These are phyloP conservation scores for Chrysanthemum seticuspe DNA, from an alignment of 129 eudicot species.

Conservation along the genomic window DNA sequence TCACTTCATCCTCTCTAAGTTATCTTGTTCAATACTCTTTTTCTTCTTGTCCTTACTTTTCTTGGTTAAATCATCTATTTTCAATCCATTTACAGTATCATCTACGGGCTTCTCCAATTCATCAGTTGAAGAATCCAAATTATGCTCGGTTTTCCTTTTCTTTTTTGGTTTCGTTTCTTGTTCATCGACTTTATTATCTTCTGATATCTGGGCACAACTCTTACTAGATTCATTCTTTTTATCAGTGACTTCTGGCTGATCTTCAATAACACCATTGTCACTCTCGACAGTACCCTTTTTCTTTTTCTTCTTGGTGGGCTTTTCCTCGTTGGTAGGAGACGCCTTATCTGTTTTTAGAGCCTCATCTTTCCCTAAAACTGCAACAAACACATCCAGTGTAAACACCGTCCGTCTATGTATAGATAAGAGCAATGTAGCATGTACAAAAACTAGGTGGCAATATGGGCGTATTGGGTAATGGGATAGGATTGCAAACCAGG, in stretches of 20 bases:
- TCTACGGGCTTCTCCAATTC: slow-evolving; percentile 12
- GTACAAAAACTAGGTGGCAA: not conserved
- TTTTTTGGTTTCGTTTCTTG: slow-evolving; percentile 31
- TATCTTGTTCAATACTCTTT: not conserved
- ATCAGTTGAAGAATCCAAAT: slow-evolving; percentile 12
- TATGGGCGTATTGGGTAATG: not conserved
- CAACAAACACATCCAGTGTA: slow-evolving; percentile 15
- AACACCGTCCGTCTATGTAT: not conserved
- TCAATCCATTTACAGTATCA: slow-evolving; percentile 7
- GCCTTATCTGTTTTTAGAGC: slow-evolving; percentile 17
- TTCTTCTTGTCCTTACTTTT: not conserved
- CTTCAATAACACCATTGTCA: slow-evolving; percentile 17
- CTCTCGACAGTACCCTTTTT: slow-evolving; percentile 35
- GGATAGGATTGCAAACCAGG: no score
- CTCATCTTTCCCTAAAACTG: slow-evolving; percentile 20
- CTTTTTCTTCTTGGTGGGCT: slow-evolving; percentile 38
- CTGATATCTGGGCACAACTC: not conserved
- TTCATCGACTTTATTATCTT: slow-evolving; percentile 18
- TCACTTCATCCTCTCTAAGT: no score
- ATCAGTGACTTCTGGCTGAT: slow-evolving; percentile 19
- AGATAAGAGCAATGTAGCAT: not conserved
- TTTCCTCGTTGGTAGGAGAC: slow-evolving; percentile 29
- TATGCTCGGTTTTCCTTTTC: slow-evolving; percentile 36
- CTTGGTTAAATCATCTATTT: slow-evolving; percentile 6
- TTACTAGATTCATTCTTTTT: slow-evolving; percentile 22